phyloP scores from a whole-genome alignment of 208 protist genomes.

The Crithidia expoeki region DNA sequence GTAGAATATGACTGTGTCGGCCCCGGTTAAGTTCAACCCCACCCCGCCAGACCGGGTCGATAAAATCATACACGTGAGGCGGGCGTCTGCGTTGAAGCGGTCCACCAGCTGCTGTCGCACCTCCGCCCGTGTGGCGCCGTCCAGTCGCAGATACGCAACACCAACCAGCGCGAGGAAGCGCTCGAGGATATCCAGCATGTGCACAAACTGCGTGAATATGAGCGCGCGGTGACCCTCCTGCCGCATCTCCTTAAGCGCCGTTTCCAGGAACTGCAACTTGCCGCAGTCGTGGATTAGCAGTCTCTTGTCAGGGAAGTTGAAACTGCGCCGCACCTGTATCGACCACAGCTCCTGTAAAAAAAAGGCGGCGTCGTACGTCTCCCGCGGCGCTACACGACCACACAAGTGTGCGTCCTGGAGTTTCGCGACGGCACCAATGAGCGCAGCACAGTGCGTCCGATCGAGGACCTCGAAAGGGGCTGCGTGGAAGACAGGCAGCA shows the following conservation, averaged over 20 bases:
- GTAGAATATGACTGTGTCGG: constrained; percentile 99
- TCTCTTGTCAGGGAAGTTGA: constrained; percentile 95
- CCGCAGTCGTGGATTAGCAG: constrained; percentile 97
- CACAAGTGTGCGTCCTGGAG: constrained; percentile 5
- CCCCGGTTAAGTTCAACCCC: constrained; percentile 98
- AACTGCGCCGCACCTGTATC: constrained; percentile 69
- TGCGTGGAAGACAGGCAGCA: constrained; percentile 42
- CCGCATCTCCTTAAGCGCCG: constrained; percentile 79
- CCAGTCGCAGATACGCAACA: constrained; percentile 94
- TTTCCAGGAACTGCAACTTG: constrained; percentile 94
- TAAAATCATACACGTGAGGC: constrained; percentile 98
- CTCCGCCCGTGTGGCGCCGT: constrained; percentile 93
- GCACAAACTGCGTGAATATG: constrained; percentile 99
- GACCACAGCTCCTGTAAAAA: constrained; percentile 76
- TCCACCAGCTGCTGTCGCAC: constrained; percentile 93
- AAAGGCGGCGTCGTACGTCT: constrained; percentile 54
- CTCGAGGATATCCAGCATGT: constrained; percentile 98
- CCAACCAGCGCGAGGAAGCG: constrained; percentile 93
- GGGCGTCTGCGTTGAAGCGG: constrained; percentile 91
- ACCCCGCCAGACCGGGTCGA: constrained; percentile 97
- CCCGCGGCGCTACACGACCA: constrained; percentile 12
- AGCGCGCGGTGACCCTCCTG: constrained; percentile 92
- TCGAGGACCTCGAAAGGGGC: constrained; percentile 30
- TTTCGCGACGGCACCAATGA: constrained; percentile 38
- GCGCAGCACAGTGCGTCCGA: constrained; percentile 35